Evolutionary conservation across 495 filamentous ascomycete species (phyloP).

Genomic region (Xylaria acuta): DNA sequence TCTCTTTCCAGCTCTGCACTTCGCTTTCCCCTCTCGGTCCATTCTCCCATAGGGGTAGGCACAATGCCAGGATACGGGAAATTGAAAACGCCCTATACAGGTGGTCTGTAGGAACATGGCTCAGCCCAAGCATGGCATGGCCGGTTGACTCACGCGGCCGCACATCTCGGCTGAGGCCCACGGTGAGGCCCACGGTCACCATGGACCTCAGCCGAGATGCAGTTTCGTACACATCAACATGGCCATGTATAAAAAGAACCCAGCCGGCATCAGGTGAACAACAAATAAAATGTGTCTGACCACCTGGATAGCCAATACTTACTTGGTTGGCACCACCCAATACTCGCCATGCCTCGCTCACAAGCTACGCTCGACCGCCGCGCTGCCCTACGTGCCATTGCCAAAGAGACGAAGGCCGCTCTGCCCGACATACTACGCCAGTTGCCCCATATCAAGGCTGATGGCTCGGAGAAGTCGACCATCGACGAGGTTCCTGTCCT

Average conservation of each 20-base stretch:
- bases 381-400: constrained; percentile 25
- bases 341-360: constrained; percentile 1
- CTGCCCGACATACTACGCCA: constrained; percentile 32
- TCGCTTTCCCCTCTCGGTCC: neutral
- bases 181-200: neutral
- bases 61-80: neutral
- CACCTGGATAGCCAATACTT: neutral
- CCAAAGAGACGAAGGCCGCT: constrained; percentile 33
- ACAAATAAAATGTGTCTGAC: neutral
- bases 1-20: neutral
- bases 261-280: neutral
- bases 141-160: neutral
- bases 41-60: neutral
- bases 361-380: neutral
- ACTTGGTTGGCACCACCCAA: neutral
- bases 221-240: neutral
- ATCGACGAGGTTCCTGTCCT: constrained; percentile 26
- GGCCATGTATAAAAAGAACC: neutral
- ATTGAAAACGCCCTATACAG: neutral
- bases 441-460: constrained; percentile 29
- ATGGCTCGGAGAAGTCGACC: constrained; percentile 24
- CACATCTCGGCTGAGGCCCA: neutral
- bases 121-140: neutral
- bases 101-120: neutral
- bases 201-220: neutral